Evolutionary conservation across 1,284 basidiomycete species (phyloP).

Genomic region (Cutaneotrichosporon cutaneum): DNA sequence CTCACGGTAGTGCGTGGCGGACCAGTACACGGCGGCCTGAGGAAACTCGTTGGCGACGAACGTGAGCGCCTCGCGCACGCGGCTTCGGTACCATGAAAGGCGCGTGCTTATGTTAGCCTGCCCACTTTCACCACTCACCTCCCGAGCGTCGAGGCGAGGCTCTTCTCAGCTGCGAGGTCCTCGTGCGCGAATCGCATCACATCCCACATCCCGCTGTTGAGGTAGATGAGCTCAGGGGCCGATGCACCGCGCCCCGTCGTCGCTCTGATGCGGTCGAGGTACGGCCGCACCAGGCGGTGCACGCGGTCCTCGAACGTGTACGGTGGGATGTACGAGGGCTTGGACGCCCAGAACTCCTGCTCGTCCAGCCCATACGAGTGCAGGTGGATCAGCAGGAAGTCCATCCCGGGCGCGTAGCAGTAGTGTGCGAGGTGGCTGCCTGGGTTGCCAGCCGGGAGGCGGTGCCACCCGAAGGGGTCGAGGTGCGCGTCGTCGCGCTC

Average conservation of each 20-base stretch:
- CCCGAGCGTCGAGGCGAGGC: not conserved
- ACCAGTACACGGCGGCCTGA: slow-evolving; percentile 19
- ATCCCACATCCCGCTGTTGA: slow-evolving; percentile 27
- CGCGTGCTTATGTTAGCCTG: slow-evolving; percentile 13
- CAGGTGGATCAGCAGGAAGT: slow-evolving; percentile 23
- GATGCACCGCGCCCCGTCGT: slow-evolving; percentile 4
- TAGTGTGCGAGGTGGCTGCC: slow-evolving; percentile 14
- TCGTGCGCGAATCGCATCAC: slow-evolving; percentile 20
- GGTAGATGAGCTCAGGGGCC: slow-evolving; percentile 24
- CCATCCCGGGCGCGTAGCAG: slow-evolving; percentile 26
- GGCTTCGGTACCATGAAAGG: slow-evolving; percentile 19
- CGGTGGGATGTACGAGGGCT: slow-evolving; percentile 17
- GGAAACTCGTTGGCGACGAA: slow-evolving; percentile 17
- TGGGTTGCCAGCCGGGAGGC: not conserved
- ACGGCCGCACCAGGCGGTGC: slow-evolving; percentile 11
- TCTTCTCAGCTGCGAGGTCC: slow-evolving; percentile 12
- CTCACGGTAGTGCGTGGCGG: slow-evolving; percentile 27
- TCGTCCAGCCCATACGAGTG: slow-evolving; percentile 26
- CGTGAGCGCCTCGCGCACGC: slow-evolving; percentile 18
- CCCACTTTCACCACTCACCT: not conserved
- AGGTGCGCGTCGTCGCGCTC: not conserved
- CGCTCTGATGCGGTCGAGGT: slow-evolving; percentile 13
- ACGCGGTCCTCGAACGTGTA: slow-evolving; percentile 27
- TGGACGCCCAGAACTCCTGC: slow-evolving; percentile 20
- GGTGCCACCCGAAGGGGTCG: slow-evolving; percentile 4